Evolutionary conservation across 306 rosid species (phyloP).

Genomic region (Astragalus glycyphyllos): DNA sequence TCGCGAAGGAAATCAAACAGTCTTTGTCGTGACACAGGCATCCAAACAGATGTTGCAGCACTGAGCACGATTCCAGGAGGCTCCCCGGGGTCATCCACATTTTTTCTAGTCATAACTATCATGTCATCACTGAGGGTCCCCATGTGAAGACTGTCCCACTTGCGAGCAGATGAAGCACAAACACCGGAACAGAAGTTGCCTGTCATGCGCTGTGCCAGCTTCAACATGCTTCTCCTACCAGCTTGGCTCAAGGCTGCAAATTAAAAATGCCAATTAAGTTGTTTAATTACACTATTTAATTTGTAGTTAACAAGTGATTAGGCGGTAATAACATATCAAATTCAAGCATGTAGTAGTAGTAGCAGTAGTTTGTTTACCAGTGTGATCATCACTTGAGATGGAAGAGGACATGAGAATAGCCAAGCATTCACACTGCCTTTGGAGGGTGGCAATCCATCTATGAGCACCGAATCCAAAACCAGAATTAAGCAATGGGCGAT

Average conservation of each 20-base stretch:
- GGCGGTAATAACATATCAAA: background rate
- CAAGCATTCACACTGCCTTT: constrained; percentile 86
- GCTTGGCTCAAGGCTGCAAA: constrained; percentile 56
- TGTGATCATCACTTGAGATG: constrained; percentile 61
- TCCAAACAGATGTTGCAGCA: constrained; percentile 89
- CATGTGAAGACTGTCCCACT: constrained; percentile 75
- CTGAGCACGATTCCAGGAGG: constrained; percentile 84
- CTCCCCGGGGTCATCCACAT: constrained; percentile 82
- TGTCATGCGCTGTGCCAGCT: constrained; percentile 89
- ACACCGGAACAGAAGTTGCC: constrained; percentile 81
- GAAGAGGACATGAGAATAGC: constrained; percentile 70
- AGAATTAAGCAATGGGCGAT: constrained; percentile 57
- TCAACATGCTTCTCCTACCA: constrained; percentile 81
- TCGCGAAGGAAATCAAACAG: constrained; percentile 78
- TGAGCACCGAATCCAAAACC: constrained; percentile 91
- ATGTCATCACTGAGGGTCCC: constrained; percentile 71
- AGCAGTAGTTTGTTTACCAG: constrained; percentile 12
- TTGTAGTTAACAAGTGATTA: background rate
- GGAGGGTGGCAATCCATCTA: constrained; percentile 90
- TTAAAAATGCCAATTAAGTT: constrained; percentile 26
- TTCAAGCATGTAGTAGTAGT: background rate
- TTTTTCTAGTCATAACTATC: constrained; percentile 77
- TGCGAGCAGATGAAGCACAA: constrained; percentile 65
- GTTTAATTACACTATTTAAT: background rate
- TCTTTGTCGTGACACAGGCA: constrained; percentile 66